Base-by-base conservation (phyloP, 2,329 filamentous ascomycete species). In the Arachnopeziza araneosa region DNA sequence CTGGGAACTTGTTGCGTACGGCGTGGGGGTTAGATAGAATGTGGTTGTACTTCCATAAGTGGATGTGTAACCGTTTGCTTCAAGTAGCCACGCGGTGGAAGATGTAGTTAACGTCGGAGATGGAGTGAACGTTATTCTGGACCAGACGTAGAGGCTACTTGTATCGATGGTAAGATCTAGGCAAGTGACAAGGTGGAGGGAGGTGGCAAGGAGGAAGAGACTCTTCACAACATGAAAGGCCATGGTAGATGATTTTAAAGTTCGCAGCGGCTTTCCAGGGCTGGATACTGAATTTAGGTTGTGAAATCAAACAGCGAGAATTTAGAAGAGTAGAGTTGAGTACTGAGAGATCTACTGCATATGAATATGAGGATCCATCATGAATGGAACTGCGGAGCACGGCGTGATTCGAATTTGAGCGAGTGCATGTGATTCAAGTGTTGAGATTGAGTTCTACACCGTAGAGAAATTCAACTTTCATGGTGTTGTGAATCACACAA, bases 271-370 rank as follows among this genome's bases (percentile, higher is more conserved):
- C 4, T 44, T 3, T 60, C 64, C 63, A 62, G 64, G 65, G 62
- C 48, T 52, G 54, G 65, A 61, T 50, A 62, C 64, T 63, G 50
- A 55, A 59, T 54, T 50, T 60, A 5, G 54, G n/a, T 19, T 52
- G 2, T 23, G 24, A 5, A 24, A n/a, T 24, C 23, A 19, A 44
- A 44, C 5, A 14, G 3, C 17, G 36, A 19, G 5, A 30, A 9
- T 4, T 5, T 5, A 30, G 26, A 30, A 9, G 26, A 4, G 26
- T 30, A 30, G 26, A 9, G 26, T 9, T 9, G 26, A 9, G 4
- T 30, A 5, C 26, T 30, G 9, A 30, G 26, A 30, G 26, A n/a
- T n/a, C 9, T 30, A 30, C 9, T 30, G 26, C 9, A 5, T 4
- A 4, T 30, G 9, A 9, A 9, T 30, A 30, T 5, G 26, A 30